Evolutionary conservation across 2,329 filamentous ascomycete species (phyloP), one percentile per base, ranked within the genome.

Genomic region (Neoarthrinium moseri): DNA sequence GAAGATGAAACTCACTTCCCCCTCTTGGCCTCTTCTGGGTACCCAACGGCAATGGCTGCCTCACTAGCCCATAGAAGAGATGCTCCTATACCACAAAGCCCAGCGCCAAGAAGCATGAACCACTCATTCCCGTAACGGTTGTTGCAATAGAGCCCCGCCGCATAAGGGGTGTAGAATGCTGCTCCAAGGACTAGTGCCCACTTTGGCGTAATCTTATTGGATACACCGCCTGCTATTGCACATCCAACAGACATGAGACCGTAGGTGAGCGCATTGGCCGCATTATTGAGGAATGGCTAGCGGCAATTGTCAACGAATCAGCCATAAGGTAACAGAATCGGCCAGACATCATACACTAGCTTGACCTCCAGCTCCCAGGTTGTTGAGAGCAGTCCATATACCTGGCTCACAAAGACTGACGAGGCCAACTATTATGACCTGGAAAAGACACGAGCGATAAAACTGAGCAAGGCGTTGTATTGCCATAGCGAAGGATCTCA

Each of bases 351-450:
- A 5, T 30, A 40, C 37, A 21, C 37, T 40, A 6, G 37, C 37
- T 40, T 40, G 37, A 18, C 37, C 37, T 21, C 37, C 37, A 5
- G 37, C 37, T 30, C 37, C 37, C 8, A 40, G 24, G 23, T 40
- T 40, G 8, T 40, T 40, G 5, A 40, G 15, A 1, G 37, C 37
- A 4, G 37, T 40, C 37, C 37, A 40, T 12, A 40, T 40, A 15
- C 37, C 37, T n/a, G 37, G 37, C 22, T 40, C 37, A 13, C 37
- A 40, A 18, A 40, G 37, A 24, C 37, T 40, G 23, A 40, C 37
- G 15, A 40, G 24, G 15, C 37, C 37, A 6, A 40, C 37, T 7
- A 40, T 40, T 10, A 40, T 40, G 8, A 40, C 30, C 23, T 40
- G 37, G 17, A 40, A 40, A 8, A 40, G 37, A 18, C 37, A 40